Evolutionary conservation across 371 early-diverging fungal genomes (phyloP).

Genomic region (Mucor piriformis): DNA sequence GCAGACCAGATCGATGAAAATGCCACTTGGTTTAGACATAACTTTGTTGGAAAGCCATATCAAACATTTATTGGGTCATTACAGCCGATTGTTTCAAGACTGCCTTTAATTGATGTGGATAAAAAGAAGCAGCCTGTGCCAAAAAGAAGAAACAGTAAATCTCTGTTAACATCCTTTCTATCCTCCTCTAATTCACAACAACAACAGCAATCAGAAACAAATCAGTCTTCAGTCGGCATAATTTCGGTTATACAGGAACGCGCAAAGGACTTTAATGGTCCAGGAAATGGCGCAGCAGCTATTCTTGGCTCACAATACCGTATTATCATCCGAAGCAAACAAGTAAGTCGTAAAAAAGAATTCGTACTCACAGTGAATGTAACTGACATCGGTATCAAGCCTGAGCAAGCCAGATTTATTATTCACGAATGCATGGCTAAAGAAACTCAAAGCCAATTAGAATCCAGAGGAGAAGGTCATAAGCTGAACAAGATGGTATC

Average conservation of each 20-base stretch:
- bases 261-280: constrained; percentile 28
- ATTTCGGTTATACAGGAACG: constrained; percentile 47
- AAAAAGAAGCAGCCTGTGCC: constrained; percentile 1
- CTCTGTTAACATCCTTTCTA: neutral
- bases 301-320: constrained; percentile 37
- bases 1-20: constrained; percentile 39
- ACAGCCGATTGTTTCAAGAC: neutral
- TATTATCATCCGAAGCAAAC: constrained; percentile 40
- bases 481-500: constrained; percentile 18
- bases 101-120: neutral
- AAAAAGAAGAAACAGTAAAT: constrained; percentile 8
- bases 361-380: no score
- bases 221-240: constrained; percentile 21
- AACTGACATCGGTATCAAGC: no score
- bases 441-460: constrained; percentile 30
- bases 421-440: constrained; percentile 34
- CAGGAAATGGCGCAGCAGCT: constrained; percentile 18
- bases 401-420: constrained; percentile 22
- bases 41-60: constrained; percentile 53
- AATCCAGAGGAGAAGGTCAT: constrained; percentile 24
- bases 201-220: neutral
- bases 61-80: constrained; percentile 35
- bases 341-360: constrained; percentile 21
- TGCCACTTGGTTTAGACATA: constrained; percentile 46
- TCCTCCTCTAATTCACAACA: neutral